Evolutionary conservation across 345 rosid species (phyloP), one percentile per base, ranked within the genome.

Genomic region (Cardamine resedifolia): DNA sequence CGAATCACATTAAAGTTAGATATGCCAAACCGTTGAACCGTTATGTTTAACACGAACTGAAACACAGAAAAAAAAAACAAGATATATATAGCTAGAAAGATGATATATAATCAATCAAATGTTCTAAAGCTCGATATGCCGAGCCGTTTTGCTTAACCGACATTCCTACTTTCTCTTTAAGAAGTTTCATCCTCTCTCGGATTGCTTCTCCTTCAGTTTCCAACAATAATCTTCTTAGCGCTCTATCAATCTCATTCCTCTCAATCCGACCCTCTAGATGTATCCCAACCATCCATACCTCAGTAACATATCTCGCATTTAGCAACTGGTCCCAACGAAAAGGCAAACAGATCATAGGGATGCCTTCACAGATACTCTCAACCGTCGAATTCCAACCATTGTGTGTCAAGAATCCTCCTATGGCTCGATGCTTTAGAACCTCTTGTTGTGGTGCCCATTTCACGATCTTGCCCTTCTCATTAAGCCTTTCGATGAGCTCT

Each of bases 401-500:
- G 9, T 77, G 80, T 20, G 76, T 77, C 62, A 77, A 47, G 67
- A 70, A 77, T 23, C 61, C 80, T 6, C 76, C 76, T 4, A 56
- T 30, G 45, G 80, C 75, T 58, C 49, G 52, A 65, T 77, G 76
- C 16, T 63, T 50, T 7, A 77, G n/a, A 21, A 77, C 80, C 0
- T 64, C 72, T 64, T 48, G 67, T 64, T 77, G 80, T 2, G 80
- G 76, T 0, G 57, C 39, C 80, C 76, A 77, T 2, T 50, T 55
- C 26, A 77, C 85, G 4, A 85, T 74, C 41, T 70, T 79, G 5
- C 86, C 86, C 58, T 64, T 73, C 20, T 74, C 79, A 1, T 68
- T 61, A 0, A 78, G 43, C 23, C 0, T 71, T 49, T 51, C 74
- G 10, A 23, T 19, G 3, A 85, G 16, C 20, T 74, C 80, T 50